Conservation (phyloP, 2,329 filamentous ascomycete species). For the Sporothrix variecibatus region DNA sequence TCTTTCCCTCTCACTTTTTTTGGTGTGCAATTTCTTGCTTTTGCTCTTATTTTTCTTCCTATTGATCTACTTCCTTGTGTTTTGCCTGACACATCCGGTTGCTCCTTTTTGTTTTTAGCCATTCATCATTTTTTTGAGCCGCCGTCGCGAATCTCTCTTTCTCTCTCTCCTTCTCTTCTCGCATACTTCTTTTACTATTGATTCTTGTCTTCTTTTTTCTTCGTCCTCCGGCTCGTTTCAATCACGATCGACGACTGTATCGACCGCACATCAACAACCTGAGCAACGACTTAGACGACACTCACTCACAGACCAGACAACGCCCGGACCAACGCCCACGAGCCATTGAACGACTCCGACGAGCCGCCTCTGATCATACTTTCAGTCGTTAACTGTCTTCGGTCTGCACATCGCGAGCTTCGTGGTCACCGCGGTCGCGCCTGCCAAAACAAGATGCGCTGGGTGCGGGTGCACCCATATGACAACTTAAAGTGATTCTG, state of each 20-base stretch:
- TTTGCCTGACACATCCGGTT: neutral
- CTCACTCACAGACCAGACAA: neutral
- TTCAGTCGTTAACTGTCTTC: neutral
- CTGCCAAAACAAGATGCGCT: conserved; percentile 1
- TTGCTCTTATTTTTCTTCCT: neutral
- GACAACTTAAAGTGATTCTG: neutral
- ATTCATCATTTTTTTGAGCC: conserved; percentile 2
- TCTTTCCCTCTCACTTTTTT: neutral
- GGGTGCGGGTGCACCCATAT: too few species aligned
- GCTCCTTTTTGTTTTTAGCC: neutral
- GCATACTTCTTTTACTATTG: neutral
- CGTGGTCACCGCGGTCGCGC: neutral
- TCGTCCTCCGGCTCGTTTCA: neutral
- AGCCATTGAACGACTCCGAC: neutral
- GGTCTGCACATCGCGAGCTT: neutral
- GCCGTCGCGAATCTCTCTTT: neutral
- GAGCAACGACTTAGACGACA: neutral
- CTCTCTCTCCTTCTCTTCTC: neutral
- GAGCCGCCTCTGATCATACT: neutral
- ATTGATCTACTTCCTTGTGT: conserved; percentile 1
- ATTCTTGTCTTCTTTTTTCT: neutral
- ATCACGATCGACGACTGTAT: neutral
- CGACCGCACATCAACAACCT: neutral
- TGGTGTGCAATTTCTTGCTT: neutral
- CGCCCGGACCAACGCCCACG: neutral